Conservation (phyloP, 2,329 filamentous ascomycete species). For the Metarhizium sp. region DNA sequence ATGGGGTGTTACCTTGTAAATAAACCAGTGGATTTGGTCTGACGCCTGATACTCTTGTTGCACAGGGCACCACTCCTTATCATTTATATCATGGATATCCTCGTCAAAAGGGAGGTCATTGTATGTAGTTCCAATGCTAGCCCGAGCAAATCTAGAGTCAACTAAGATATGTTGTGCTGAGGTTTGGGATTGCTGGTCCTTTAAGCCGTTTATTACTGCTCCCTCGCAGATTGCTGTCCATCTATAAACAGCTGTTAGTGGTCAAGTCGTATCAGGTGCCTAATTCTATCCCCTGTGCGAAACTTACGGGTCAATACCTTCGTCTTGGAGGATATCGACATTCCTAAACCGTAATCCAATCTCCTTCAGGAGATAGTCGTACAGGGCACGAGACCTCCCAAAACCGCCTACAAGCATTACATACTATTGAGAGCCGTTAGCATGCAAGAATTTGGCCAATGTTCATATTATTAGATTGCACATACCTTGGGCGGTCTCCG, state of each 20-base stretch:
- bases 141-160: conserved; percentile 13
- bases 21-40: conserved; percentile 20
- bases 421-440: conserved; percentile 13
- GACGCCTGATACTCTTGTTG: not conserved
- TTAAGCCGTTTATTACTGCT: conserved; percentile 17
- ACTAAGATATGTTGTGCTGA: conserved; percentile 6
- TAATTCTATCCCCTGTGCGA: no score
- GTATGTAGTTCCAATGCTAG: conserved; percentile 14
- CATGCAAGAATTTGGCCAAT: no score
- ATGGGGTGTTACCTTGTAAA: not conserved
- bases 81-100: not conserved
- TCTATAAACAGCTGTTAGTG: conserved; percentile 5
- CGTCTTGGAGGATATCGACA: conserved; percentile 18
- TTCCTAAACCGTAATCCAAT: not conserved
- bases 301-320: conserved; percentile 23
- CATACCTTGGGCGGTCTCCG: conserved; percentile 16
- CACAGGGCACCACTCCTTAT: conserved; percentile 9
- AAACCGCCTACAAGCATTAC: conserved; percentile 30
- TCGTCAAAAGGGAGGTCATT: not conserved
- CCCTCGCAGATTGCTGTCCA: conserved; percentile 27
- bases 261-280: no score
- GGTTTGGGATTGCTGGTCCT: not conserved
- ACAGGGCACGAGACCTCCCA: conserved; percentile 21
- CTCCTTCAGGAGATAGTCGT: conserved; percentile 4
- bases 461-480: no score